Evolutionary conservation across 2,329 filamentous ascomycete species (phyloP).

Genomic region (Claviceps africana): DNA sequence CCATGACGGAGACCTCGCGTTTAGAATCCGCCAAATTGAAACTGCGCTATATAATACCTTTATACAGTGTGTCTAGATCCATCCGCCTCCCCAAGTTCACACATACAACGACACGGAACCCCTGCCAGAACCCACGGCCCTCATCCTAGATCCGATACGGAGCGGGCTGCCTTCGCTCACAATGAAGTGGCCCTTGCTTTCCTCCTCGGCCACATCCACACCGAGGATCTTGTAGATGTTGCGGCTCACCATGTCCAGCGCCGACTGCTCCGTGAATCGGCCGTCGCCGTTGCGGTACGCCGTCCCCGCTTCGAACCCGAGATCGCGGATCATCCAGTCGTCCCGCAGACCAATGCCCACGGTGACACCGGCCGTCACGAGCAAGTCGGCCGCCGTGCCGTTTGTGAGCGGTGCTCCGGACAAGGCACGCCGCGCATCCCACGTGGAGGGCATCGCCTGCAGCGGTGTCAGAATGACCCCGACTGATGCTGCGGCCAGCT

Average conservation of each 20-base stretch:
- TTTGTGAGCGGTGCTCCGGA: conserved; percentile 53
- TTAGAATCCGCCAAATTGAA: no score
- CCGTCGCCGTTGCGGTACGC: conserved; percentile 43
- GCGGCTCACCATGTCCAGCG: conserved; percentile 40
- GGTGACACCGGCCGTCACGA: conserved; percentile 44
- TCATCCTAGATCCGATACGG: conserved; percentile 41
- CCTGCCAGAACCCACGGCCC: conserved; percentile 31
- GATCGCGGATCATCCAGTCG: conserved; percentile 47
- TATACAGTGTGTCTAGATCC: no score
- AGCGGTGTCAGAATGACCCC: conserved; percentile 47
- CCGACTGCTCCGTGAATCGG: conserved; percentile 36
- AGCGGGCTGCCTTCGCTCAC: conserved; percentile 50
- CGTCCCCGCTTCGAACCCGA: conserved; percentile 46
- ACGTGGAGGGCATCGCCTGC: conserved; percentile 37
- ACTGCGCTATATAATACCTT: no score
- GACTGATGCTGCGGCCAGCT: conserved; percentile 41
- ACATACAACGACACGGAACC: conserved; percentile 23
- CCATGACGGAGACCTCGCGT: no score
- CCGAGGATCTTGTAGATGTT: conserved; percentile 47
- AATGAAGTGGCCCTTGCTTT: conserved; percentile 36
- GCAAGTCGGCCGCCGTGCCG: conserved; percentile 43
- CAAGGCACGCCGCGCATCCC: conserved; percentile 49
- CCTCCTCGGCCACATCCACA: conserved; percentile 18
- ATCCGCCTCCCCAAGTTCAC: no score
- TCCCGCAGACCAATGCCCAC: conserved; percentile 46